Conservation (phyloP, 2,329 filamentous ascomycete species). For the Xylariales sp. region DNA sequence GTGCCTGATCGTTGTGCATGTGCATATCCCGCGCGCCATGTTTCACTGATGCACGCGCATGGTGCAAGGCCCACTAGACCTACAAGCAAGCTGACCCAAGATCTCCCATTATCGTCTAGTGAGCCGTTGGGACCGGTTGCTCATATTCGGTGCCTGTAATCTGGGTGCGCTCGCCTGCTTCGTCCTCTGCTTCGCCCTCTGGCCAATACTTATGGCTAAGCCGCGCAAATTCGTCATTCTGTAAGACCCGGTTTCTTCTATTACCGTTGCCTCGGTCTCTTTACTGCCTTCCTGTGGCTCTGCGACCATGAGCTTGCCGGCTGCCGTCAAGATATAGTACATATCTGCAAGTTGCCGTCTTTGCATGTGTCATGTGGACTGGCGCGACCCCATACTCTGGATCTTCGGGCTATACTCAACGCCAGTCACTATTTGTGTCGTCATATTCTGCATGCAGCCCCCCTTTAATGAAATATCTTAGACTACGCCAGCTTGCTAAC, state of each 20-base stretch:
- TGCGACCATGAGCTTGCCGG: slow-evolving; percentile 28
- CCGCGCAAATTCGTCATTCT: slow-evolving; percentile 96
- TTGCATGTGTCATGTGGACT: slow-evolving; percentile 48
- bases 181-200: slow-evolving; percentile 89
- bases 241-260: slow-evolving; percentile 68
- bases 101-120: slow-evolving; percentile 66
- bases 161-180: slow-evolving; percentile 91
- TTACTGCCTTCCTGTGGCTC: slow-evolving; percentile 36
- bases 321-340: slow-evolving; percentile 35
- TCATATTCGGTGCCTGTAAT: slow-evolving; percentile 93
- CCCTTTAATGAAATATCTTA: not conserved
- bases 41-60: slow-evolving; percentile 55
- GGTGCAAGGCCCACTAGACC: slow-evolving; percentile 45
- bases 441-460: slow-evolving; percentile 28
- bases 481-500: slow-evolving; percentile 43
- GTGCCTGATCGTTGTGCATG: slow-evolving; percentile 54
- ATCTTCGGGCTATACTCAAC: slow-evolving; percentile 42
- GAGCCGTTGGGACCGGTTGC: slow-evolving; percentile 94
- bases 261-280: slow-evolving; percentile 36
- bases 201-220: slow-evolving; percentile 81
- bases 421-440: slow-evolving; percentile 16
- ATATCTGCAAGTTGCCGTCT: slow-evolving; percentile 48
- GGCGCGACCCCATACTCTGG: slow-evolving; percentile 43
- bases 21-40: slow-evolving; percentile 57
- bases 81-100: slow-evolving; percentile 47